Evolutionary conservation across 2,329 filamentous ascomycete species (phyloP).

Genomic region (Colletotrichum sidae): DNA sequence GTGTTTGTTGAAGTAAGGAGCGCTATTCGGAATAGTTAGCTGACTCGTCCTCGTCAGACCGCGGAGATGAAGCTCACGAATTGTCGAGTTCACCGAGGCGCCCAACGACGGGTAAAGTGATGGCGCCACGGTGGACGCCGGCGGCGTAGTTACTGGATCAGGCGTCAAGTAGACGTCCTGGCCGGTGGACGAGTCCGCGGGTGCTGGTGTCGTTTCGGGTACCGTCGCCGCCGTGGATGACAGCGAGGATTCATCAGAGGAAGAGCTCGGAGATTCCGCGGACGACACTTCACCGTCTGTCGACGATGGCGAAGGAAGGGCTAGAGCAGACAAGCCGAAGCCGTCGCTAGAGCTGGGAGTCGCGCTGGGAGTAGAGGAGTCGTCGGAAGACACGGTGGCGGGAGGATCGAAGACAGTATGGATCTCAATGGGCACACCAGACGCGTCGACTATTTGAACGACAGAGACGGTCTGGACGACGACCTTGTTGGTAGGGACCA

Average conservation of each 20-base stretch:
- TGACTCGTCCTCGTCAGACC: neutral
- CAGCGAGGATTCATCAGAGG: slow-evolving; percentile 10
- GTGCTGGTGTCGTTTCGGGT: slow-evolving; percentile 41
- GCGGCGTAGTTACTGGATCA: slow-evolving; percentile 42
- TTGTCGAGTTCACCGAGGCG: slow-evolving; percentile 41
- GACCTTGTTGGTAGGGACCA: slow-evolving; percentile 45
- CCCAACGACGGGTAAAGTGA: slow-evolving; percentile 35
- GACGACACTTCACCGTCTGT: slow-evolving; percentile 15
- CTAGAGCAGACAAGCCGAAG: slow-evolving; percentile 27
- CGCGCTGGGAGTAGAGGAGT: slow-evolving; percentile 35
- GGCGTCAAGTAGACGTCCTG: slow-evolving; percentile 43
- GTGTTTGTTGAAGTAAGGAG: slow-evolving; percentile 35
- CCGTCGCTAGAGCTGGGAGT: slow-evolving; percentile 35
- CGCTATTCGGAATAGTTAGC: slow-evolving; percentile 25
- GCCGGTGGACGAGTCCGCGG: slow-evolving; percentile 39
- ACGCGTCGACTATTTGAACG: slow-evolving; percentile 62
- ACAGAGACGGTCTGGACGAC: slow-evolving; percentile 68
- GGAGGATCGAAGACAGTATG: slow-evolving; percentile 55
- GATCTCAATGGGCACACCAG: slow-evolving; percentile 57
- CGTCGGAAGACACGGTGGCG: slow-evolving; percentile 49
- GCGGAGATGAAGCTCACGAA: slow-evolving; percentile 35
- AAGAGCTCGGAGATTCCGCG: slow-evolving; percentile 6
- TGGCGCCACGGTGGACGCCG: slow-evolving; percentile 25
- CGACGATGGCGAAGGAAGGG: slow-evolving; percentile 4
- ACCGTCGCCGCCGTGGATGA: slow-evolving; percentile 37